Percentiles rank a stretch among this genome's conserved stretches.
These are phyloP conservation scores for Neotropicomus parvogracilis DNA, from an alignment of 1,284 basidiomycete genomes.

Conservation along the genomic window DNA sequence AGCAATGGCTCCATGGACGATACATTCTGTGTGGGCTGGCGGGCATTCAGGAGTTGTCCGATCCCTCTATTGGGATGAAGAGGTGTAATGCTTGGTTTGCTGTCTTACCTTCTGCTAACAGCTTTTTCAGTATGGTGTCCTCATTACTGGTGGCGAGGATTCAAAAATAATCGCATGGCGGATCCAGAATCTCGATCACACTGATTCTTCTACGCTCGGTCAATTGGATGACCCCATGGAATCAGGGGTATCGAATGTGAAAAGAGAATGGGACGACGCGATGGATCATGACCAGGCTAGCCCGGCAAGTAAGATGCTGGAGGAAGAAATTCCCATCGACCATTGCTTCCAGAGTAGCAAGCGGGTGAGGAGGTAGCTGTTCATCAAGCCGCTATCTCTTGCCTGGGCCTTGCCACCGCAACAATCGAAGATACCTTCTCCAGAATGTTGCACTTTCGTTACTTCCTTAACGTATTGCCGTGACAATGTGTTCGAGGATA, in stretches of 20 bases:
- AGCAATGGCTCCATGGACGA: conserved; percentile 41
- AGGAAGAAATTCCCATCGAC: not conserved
- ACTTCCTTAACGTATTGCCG: not conserved
- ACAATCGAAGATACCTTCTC: not conserved
- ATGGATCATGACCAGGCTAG: conserved; percentile 11
- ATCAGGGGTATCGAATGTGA: conserved; percentile 9
- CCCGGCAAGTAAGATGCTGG: conserved; percentile 17
- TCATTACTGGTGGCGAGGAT: conserved; percentile 66
- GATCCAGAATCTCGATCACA: conserved; percentile 5
- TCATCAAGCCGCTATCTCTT: not conserved
- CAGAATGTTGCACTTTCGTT: not conserved
- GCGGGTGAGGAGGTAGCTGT: conserved; percentile 17
- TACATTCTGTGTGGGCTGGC: conserved; percentile 49
- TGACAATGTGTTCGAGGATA: conserved; percentile 15
- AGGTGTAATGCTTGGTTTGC: conserved; percentile 33
- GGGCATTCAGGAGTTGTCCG: conserved; percentile 57
- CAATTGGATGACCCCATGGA: conserved; percentile 16
- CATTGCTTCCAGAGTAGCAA: conserved; percentile 18
- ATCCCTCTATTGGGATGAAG: conserved; percentile 53
- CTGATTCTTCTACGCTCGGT: not conserved
- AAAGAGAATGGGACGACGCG: conserved; percentile 26
- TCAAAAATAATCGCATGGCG: conserved; percentile 53
- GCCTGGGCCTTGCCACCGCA: not conserved
- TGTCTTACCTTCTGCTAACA: conserved; percentile 3
- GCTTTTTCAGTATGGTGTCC: conserved; percentile 40